phyloP scores from a whole-genome alignment of 352 stramenopile genomes.

The Phytophthora podocarpi region DNA sequence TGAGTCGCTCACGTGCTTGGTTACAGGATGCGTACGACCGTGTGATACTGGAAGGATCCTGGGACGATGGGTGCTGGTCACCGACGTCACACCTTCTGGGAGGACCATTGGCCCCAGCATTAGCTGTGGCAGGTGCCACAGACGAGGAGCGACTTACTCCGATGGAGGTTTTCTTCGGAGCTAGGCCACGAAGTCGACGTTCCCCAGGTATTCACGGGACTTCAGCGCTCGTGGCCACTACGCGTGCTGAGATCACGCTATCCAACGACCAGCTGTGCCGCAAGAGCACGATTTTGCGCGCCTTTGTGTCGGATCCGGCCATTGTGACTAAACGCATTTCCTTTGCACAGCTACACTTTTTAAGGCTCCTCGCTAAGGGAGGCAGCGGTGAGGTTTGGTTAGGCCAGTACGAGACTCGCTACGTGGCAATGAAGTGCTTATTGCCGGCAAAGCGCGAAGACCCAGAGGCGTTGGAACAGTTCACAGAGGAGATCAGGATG shows the following conservation, averaged over 20 bases:
- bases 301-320: slow-evolving; percentile 68
- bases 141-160: slow-evolving; percentile 47
- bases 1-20: slow-evolving; percentile 49
- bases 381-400: slow-evolving; percentile 84
- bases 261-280: slow-evolving; percentile 74
- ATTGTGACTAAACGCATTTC: slow-evolving; percentile 81
- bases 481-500: slow-evolving; percentile 84
- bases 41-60: slow-evolving; percentile 34
- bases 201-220: slow-evolving; percentile 32
- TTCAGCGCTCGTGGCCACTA: slow-evolving; percentile 41
- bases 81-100: slow-evolving; percentile 40
- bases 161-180: slow-evolving; percentile 60
- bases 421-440: slow-evolving; percentile 83
- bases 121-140: slow-evolving; percentile 15
- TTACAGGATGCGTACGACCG: slow-evolving; percentile 43
- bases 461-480: slow-evolving; percentile 68
- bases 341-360: slow-evolving; percentile 75
- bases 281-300: slow-evolving; percentile 55
- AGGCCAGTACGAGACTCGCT: slow-evolving; percentile 73
- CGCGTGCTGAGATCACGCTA: slow-evolving; percentile 51
- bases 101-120: slow-evolving; percentile 27
- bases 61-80: slow-evolving; percentile 38
- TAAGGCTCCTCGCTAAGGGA: slow-evolving; percentile 73
- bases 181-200: slow-evolving; percentile 38
- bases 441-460: slow-evolving; percentile 69